A percentile compares a stretch with the other conserved stretches of the same genome.
Conservation (phyloP, 208 protist genomes). For the Leishmania amazonensis region DNA sequence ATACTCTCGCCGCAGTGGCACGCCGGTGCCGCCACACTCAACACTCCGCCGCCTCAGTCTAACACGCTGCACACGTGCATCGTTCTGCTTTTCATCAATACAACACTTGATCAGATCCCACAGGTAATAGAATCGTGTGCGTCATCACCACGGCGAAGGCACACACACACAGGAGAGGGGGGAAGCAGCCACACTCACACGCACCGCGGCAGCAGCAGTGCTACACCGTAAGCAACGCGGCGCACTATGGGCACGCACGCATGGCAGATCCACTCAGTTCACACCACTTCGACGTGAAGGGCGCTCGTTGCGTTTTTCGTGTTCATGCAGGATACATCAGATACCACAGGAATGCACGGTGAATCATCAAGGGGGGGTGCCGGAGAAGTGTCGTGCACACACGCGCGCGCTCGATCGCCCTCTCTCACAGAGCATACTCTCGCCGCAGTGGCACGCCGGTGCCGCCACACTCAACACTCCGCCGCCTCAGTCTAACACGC, state of each 20-base stretch:
- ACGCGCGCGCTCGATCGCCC: neutral
- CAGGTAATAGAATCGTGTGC: conserved; percentile 44
- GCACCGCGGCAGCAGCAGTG: neutral
- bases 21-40: neutral
- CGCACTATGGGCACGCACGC: conserved; percentile 32
- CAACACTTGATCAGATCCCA: conserved; percentile 37
- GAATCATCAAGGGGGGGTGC: conserved; percentile 25
- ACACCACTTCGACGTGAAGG: conserved; percentile 21
- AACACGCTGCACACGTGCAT: conserved; percentile 29
- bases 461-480: neutral
- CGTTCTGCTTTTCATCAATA: conserved; percentile 30
- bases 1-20: no score
- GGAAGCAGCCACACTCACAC: conserved; percentile 3
- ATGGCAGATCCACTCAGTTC: conserved; percentile 15
- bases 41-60: conserved; percentile 17
- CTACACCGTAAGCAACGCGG: neutral
- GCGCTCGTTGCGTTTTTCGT: conserved; percentile 59
- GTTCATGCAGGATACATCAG: conserved; percentile 41
- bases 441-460: neutral
- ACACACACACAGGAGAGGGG: neutral
- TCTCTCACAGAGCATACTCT: neutral
- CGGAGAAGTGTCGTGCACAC: conserved; percentile 24
- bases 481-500: conserved; percentile 31
- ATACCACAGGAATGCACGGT: conserved; percentile 83
- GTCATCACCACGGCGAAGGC: conserved; percentile 21